Evolutionary conservation across 495 filamentous ascomycete species (phyloP), one percentile per base, ranked within the genome.

Genomic region (Glonium stellatum): DNA sequence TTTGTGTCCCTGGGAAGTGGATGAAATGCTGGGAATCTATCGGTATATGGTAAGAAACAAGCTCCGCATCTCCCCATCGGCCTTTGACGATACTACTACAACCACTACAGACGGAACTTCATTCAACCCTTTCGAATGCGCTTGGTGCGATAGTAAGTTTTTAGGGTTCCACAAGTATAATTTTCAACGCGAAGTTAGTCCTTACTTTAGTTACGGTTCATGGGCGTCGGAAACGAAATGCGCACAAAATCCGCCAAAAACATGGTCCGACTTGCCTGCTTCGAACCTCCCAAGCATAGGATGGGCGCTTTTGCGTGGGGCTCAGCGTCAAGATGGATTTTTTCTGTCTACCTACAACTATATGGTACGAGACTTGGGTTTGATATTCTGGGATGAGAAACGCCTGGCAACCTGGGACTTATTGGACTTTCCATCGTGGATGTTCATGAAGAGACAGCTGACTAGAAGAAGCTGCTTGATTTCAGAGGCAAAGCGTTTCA

Each of bases 311-410:
- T 50, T 50, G 4, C 18, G 23, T 21, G 21, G 23, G 3, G 21
- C 21, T 22, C n/a, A 21, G 15, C 1, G 11, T 18, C 47, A 50
- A 19, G n/a, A 23, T 21, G 3, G 11, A 15, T 12, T 50, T 2
- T 11, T 21, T 11, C 47, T 15, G 3, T 23, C 22, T 23, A 23
- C 23, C 1, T 50, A 21, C 23, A 50, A 21, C 12, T 12, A 21
- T 23, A 4, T 19, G 4, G 18, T 50, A 15, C 47, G 47, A 11
- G 23, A 50, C 47, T 1, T 50, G 22, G 47, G 47, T 15, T 50
- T 50, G n/a, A 19, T 50, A 15, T 50, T 50, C 47, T 50, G 47
- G 47, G 47, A 50, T 23, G n/a, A 23, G 47, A 21, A 50, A 23
- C 47, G 47, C 11, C 47, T 50, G n/a, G 15, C 18, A 21, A 23